A percentile compares a stretch with the other conserved stretches of the same genome.
phyloP scores from a whole-genome alignment of 306 rosid species.

The Prunus mongolica region DNA sequence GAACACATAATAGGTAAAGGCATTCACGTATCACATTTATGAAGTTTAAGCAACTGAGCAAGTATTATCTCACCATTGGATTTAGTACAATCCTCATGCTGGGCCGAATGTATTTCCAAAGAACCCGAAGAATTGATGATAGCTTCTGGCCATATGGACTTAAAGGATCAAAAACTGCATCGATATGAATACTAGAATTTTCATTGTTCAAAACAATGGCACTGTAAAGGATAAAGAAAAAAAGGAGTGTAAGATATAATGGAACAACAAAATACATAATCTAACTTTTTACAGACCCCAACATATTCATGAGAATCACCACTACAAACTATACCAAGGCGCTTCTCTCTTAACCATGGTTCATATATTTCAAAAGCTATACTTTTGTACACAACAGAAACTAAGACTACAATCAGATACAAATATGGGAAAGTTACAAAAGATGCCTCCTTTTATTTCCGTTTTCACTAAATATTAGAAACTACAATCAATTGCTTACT shows the following conservation, averaged over 20 bases:
- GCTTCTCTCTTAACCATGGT: background rate
- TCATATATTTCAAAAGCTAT: background rate
- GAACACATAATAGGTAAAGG: background rate
- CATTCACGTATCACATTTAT: background rate
- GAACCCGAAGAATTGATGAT: slow-evolving; percentile 76
- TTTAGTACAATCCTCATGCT: slow-evolving; percentile 94
- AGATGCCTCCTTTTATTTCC: background rate
- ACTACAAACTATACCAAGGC: slow-evolving; percentile 7
- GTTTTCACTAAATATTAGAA: background rate
- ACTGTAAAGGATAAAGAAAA: slow-evolving; percentile 51
- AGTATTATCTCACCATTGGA: slow-evolving; percentile 72
- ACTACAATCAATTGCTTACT: background rate
- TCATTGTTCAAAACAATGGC: slow-evolving; percentile 70
- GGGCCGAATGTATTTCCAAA: slow-evolving; percentile 81
- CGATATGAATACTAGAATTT: slow-evolving; percentile 80
- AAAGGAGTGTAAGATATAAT: slow-evolving; percentile 15
- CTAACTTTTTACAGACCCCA: slow-evolving; percentile 2
- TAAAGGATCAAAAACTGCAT: slow-evolving; percentile 90
- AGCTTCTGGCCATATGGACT: slow-evolving; percentile 89
- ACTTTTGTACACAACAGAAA: background rate
- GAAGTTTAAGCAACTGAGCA: slow-evolving; percentile 10
- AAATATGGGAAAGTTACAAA: background rate
- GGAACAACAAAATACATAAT: slow-evolving; percentile 16
- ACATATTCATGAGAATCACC: background rate
- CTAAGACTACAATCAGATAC: background rate